A percentile compares a stretch with the other conserved stretches of the same genome.
These are phyloP conservation scores for Ustilago tritici DNA, from an alignment of 1,284 basidiomycete genomes.

Conservation along the genomic window DNA sequence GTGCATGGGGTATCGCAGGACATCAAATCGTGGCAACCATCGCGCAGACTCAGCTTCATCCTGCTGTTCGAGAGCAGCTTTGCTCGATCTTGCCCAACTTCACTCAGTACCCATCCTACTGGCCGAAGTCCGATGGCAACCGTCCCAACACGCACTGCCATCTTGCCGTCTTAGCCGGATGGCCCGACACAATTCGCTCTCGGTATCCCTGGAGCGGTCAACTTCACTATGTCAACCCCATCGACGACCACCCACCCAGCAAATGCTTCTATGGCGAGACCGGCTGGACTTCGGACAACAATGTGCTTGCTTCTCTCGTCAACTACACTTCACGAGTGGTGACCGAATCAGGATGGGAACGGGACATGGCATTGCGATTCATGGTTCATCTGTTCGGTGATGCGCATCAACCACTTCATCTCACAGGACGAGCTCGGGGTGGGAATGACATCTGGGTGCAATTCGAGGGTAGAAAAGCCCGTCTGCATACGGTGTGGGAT, in stretches of 20 bases:
- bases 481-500: constrained; percentile 89
- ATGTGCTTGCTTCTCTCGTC: constrained; percentile 44
- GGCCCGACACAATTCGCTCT: constrained; percentile 75
- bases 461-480: constrained; percentile 67
- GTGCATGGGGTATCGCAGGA: constrained; percentile 73
- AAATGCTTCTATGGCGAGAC: constrained; percentile 80
- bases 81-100: constrained; percentile 76
- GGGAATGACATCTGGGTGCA: constrained; percentile 76
- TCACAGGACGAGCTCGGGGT: constrained; percentile 84
- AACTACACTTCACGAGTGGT: constrained; percentile 62
- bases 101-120: constrained; percentile 47
- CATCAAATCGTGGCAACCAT: constrained; percentile 93
- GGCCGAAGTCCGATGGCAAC: constrained; percentile 18
- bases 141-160: constrained; percentile 60
- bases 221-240: constrained; percentile 82
- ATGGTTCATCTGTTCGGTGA: constrained; percentile 90
- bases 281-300: constrained; percentile 76
- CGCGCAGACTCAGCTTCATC: constrained; percentile 88
- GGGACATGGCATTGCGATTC: constrained; percentile 81
- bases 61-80: constrained; percentile 77
- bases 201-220: constrained; percentile 70
- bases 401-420: constrained; percentile 89
- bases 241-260: constrained; percentile 81
- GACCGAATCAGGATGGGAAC: constrained; percentile 55
- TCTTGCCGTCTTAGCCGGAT: constrained; percentile 78